These are phyloP conservation scores for Amphicarpaea edgeworthii DNA, from an alignment of 306 rosid genomes.

Conservation along the genomic window DNA sequence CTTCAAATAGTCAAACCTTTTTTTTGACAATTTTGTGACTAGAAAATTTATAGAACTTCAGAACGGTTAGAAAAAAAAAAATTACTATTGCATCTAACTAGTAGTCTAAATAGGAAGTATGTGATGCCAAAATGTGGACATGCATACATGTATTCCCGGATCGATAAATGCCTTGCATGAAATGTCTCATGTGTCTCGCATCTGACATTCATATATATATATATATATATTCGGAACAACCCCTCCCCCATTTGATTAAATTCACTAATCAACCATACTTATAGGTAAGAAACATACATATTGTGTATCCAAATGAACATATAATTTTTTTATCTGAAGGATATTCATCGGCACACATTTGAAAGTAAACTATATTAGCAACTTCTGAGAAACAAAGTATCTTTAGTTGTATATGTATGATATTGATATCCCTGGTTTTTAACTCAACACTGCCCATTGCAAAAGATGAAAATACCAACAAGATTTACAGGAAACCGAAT, in stretches of 20 bases:
- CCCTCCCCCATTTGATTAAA: not conserved
- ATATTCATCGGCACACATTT: not conserved
- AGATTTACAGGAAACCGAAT: constrained; percentile 36
- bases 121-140: too few species aligned
- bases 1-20: too few species aligned
- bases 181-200: too few species aligned
- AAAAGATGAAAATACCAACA: constrained; percentile 8
- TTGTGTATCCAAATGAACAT: not conserved
- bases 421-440: not conserved
- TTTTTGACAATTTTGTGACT: too few species aligned
- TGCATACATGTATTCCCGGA: too few species aligned
- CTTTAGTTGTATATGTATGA: not conserved
- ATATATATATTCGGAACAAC: too few species aligned
- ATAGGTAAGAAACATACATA: not conserved
- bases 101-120: too few species aligned
- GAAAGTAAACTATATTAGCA: not conserved
- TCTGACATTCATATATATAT: too few species aligned
- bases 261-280: not conserved
- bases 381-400: not conserved
- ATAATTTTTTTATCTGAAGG: not conserved
- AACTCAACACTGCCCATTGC: not conserved
- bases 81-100: too few species aligned
- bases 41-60: too few species aligned
- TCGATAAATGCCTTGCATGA: too few species aligned
- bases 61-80: too few species aligned